Percentiles rank a stretch among this genome's conserved stretches.
Conservation (phyloP, 306 rosid genomes). For the Pueraria montana region DNA sequence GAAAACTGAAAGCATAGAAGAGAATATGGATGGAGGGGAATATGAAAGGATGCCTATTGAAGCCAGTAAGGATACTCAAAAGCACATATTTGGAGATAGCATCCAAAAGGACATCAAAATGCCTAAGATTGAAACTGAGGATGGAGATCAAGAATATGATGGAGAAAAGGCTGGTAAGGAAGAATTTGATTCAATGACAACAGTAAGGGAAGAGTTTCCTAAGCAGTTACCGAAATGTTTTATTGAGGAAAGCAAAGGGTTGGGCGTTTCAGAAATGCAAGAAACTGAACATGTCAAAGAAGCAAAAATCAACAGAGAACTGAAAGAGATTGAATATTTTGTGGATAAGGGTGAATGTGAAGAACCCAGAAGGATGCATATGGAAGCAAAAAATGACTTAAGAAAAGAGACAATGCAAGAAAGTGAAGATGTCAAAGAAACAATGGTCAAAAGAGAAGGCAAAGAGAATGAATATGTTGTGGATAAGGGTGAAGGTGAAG, state of each 20-base stretch:
- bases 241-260: neutral
- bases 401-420: too few species aligned
- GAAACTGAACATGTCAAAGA: slow-evolving; percentile 20
- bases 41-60: neutral
- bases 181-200: slow-evolving; percentile 7
- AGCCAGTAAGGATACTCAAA: neutral
- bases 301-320: neutral
- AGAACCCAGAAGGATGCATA: neutral
- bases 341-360: slow-evolving; percentile 10
- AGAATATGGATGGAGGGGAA: slow-evolving; percentile 40
- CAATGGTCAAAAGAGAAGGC: neutral
- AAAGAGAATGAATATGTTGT: neutral
- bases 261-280: neutral
- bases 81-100: slow-evolving; percentile 8
- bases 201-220: slow-evolving; percentile 21
- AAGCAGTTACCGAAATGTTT: slow-evolving; percentile 21
- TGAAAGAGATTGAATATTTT: neutral
- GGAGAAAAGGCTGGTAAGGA: slow-evolving; percentile 21
- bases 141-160: slow-evolving; percentile 9
- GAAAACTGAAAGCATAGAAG: slow-evolving; percentile 32
- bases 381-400: neutral
- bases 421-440: too few species aligned
- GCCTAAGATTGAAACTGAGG: slow-evolving; percentile 3
- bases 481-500: neutral
- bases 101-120: neutral